Evolutionary conservation across 2,329 filamentous ascomycete species (phyloP), one percentile per base, ranked within the genome.

Genomic region (Ceratocystis cubensis): DNA sequence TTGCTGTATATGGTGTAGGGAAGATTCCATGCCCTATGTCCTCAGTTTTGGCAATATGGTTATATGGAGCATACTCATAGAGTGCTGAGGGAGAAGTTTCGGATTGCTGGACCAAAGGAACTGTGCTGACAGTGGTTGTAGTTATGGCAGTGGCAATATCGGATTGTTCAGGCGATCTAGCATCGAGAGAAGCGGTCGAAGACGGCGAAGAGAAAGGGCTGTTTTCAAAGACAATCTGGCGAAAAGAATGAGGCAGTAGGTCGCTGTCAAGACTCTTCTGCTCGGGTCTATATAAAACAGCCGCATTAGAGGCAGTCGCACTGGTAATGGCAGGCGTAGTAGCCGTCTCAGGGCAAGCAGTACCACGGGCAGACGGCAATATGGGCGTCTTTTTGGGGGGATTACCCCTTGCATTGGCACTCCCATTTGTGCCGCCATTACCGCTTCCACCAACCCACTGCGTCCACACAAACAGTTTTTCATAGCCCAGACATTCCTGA

Each of bases 401-500:
- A 48, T 48, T 59, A 2, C 56, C 41, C 45, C 20, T 41, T 33
- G 63, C 17, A 50, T 45, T 57, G 15, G 37, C 22, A 8, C 45
- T 65, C 30, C 17, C 59, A 10, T 30, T 57, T 25, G 41, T 56
- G 15, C 64, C 62, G 20, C 50, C 22, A 8, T 59, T 65, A 22
- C 25, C 59, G 22, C 41, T 57, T 25, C 50, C 61, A 13, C 64
- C 65, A 20, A 65, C 63, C 65, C 67, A 69, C 67, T 79, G 76
- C 65, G 82, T 81, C 83, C 84, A 87, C 67, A 83, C 78, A 70
- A 85, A 81, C 61, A 85, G 74, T 71, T 80, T 81, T 68, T 81
- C 83, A 73, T 86, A 86, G 48, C 84, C 84, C 69, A 84, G 79
- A 75, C 84, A 87, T 70, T 82, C 77, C 72, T 82, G 77, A 33